Evolutionary conservation across 1,284 basidiomycete genomes (phyloP).

Genomic region (Coniferiporia sulphurascens): DNA sequence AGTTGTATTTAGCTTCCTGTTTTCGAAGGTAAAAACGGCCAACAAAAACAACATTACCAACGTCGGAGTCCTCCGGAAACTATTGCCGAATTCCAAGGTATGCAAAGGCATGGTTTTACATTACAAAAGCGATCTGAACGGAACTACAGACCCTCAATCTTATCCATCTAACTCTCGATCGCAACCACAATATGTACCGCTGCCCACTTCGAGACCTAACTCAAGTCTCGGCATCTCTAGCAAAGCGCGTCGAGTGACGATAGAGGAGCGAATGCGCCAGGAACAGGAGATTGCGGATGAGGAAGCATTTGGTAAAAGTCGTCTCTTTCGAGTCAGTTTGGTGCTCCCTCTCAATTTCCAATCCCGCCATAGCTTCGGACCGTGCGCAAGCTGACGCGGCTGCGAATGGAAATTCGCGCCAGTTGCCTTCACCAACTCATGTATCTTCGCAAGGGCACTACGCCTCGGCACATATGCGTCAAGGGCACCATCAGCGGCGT

Average conservation of each 20-base stretch:
- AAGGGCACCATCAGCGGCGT: conserved; percentile 47
- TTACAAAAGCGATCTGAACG: neutral
- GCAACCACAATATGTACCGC: conserved; percentile 4
- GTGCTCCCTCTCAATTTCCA: neutral
- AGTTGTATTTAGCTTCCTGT: neutral
- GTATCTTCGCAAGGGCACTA: conserved; percentile 29
- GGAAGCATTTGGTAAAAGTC: conserved; percentile 26
- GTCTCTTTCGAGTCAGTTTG: neutral
- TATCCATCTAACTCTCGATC: conserved; percentile 3
- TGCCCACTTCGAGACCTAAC: conserved; percentile 38
- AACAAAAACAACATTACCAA: conserved; percentile 6
- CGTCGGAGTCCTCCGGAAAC: neutral
- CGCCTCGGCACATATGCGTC: conserved; percentile 25
- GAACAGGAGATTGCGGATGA: conserved; percentile 31
- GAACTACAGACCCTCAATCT: neutral
- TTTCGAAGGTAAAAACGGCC: neutral
- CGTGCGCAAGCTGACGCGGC: conserved; percentile 26
- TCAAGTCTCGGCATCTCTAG: conserved; percentile 42
- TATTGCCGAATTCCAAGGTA: neutral
- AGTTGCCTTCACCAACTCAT: conserved; percentile 53
- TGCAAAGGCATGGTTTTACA: too few species aligned
- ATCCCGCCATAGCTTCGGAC: conserved; percentile 1
- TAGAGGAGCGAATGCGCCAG: conserved; percentile 48
- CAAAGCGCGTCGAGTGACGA: conserved; percentile 43
- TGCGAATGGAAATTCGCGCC: conserved; percentile 30